Base-by-base conservation (phyloP, 148 eudicot species). In the Beta vulgaris region DNA sequence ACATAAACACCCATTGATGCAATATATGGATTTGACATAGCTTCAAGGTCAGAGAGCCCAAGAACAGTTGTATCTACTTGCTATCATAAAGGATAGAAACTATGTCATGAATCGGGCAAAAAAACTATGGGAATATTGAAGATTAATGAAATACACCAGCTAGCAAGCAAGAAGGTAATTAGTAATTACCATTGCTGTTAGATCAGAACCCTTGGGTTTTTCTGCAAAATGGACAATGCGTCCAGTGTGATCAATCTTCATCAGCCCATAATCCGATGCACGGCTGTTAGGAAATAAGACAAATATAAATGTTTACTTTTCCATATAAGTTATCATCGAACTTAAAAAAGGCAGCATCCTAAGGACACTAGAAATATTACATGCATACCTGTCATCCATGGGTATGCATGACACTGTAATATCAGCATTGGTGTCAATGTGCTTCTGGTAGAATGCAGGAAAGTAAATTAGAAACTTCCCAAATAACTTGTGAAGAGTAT, bases 321-420 rank as follows among this genome's bases (percentile, higher is more conserved):
- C 23, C 58, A 21, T 28, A 46, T 46, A 12, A 46, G 14, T n/a
- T n/a, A n/a, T n/a, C n/a, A n/a, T n/a, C n/a, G n/a, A n/a, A n/a
- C n/a, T n/a, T n/a, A n/a, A n/a, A n/a, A n/a, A n/a, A n/a, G n/a
- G n/a, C n/a, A n/a, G n/a, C n/a, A n/a, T n/a, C n/a, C n/a, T n/a
- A n/a, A n/a, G n/a, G n/a, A n/a, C n/a, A n/a, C n/a, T n/a, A n/a
- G 62, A 62, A 40, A 70, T 51, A 73, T n/a, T 32, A 62, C 72
- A 14, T 7, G 68, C 66, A 72, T 60, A 94, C 98, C 97, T 90
- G 69, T 87, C 91, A 81, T 91, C 93, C 92, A 95, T 88, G 67
- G 98, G 98, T 58, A 95, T 86, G 78, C 98, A 95, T 29, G 98
- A 95, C 54, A 95, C 98, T 40, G 97, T 95, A 36, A 95, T 89